A percentile compares a stretch with the other conserved stretches of the same genome.
Conservation (phyloP, 2,329 filamentous ascomycete species). For the Ilyonectria mors-panacis region DNA sequence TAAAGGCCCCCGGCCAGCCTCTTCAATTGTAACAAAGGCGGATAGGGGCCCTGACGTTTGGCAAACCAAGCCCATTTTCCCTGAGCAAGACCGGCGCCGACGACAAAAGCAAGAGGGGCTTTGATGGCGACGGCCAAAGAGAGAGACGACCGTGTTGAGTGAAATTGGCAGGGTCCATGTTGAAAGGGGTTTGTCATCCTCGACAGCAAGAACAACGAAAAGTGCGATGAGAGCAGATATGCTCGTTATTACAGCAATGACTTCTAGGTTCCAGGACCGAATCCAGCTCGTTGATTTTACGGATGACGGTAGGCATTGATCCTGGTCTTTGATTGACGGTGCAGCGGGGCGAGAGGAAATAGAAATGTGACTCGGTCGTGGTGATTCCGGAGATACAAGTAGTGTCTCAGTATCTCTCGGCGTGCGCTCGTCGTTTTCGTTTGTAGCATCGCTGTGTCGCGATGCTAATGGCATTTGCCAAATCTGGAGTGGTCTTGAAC, state of each 20-base stretch:
- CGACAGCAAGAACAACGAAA: not conserved
- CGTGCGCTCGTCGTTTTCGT: no score
- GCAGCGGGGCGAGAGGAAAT: no score
- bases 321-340: no score
- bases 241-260: not conserved
- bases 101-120: conserved; percentile 11
- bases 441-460: no score
- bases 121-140: conserved; percentile 14
- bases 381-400: no score
- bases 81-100: conserved; percentile 4
- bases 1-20: conserved; percentile 18
- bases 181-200: conserved; percentile 1
- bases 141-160: conserved; percentile 13
- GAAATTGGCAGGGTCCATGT: conserved; percentile 9
- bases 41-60: conserved; percentile 2
- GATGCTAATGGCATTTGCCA: no score
- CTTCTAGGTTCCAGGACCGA: conserved; percentile 1
- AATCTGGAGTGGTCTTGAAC: no score
- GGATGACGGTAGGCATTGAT: not conserved
- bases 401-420: no score
- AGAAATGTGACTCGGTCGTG: no score
- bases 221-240: not conserved
- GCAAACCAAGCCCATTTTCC: conserved; percentile 20
- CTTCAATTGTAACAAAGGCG: conserved; percentile 21
- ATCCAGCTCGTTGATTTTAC: not conserved